A percentile compares a stretch with the other conserved stretches of the same genome.
Evolutionary conservation across 768 basidiomycete species (phyloP).

Genomic region (Lactarius sanguifluus): DNA sequence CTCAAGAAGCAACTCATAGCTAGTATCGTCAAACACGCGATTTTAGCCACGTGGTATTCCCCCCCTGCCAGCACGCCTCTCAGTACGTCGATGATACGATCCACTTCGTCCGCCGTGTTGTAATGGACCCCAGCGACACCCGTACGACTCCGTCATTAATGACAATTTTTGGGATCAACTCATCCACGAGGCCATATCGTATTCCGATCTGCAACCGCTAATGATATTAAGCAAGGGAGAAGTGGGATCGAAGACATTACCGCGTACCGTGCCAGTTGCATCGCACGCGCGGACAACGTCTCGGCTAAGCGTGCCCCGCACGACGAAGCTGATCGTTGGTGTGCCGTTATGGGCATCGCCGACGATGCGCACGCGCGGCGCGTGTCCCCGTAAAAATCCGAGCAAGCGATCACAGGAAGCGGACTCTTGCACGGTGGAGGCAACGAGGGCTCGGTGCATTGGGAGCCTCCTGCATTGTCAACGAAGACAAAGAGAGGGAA

Average conservation of each 20-base stretch:
- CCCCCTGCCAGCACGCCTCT: constrained; percentile 45
- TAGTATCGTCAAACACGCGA: too few relatives aligned
- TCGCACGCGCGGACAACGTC: constrained; percentile 68
- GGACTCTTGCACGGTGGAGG: constrained; percentile 63
- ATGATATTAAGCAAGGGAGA: background rate
- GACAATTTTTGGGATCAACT: constrained; percentile 56
- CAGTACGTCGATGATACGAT: constrained; percentile 55
- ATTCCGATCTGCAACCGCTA: constrained; percentile 61
- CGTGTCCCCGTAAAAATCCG: constrained; percentile 50
- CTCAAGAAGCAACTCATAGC: too few relatives aligned
- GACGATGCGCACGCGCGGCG: constrained; percentile 59
- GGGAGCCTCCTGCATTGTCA: constrained; percentile 79
- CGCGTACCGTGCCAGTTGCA: constrained; percentile 56
- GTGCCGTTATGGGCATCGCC: constrained; percentile 58
- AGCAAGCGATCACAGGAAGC: constrained; percentile 53
- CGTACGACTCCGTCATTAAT: constrained; percentile 67
- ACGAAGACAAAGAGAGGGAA: constrained; percentile 68
- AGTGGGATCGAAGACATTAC: background rate
- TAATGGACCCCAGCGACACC: constrained; percentile 78
- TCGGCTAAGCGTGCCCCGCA: constrained; percentile 59
- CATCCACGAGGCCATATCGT: constrained; percentile 63
- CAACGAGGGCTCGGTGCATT: constrained; percentile 54
- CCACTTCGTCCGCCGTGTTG: constrained; percentile 71
- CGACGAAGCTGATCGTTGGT: constrained; percentile 73
- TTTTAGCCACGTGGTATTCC: background rate